Conservation (phyloP, 208 protist species). For the Acanthamoeba castellanii region DNA sequence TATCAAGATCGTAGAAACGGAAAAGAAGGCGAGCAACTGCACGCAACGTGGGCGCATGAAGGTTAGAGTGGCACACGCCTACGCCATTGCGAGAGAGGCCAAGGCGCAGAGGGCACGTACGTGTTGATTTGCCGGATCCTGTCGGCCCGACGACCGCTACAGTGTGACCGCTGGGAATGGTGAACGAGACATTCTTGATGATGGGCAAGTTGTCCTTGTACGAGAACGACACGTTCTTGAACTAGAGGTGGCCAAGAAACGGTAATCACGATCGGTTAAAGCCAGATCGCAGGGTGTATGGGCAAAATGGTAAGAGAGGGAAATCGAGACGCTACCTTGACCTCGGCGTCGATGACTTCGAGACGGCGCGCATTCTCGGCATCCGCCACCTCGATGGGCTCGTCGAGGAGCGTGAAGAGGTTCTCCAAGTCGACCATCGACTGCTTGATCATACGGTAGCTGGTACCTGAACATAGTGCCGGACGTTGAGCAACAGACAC, state of each 20-base stretch:
- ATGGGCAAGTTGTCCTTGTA: constrained; percentile 80
- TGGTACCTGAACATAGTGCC: constrained; percentile 75
- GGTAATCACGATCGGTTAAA: not conserved
- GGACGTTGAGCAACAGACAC: too few relatives aligned
- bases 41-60: not conserved
- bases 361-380: not conserved
- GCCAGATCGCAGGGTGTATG: not conserved
- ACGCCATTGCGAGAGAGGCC: not conserved
- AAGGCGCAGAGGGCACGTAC: not conserved
- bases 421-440: constrained; percentile 89
- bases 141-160: constrained; percentile 65
- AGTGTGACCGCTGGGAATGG: constrained; percentile 47
- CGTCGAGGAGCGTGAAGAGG: constrained; percentile 82
- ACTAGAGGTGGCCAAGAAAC: constrained; percentile 75
- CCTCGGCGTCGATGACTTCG: constrained; percentile 16
- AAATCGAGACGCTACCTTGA: not conserved
- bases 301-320: not conserved
- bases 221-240: constrained; percentile 86
- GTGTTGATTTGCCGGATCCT: constrained; percentile 49
- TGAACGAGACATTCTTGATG: constrained; percentile 64
- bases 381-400: constrained; percentile 49
- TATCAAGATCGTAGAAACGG: constrained; percentile 81
- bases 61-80: not conserved
- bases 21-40: constrained; percentile 77
- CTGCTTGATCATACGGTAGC: constrained; percentile 88